Conservation (phyloP, 176 grass and related monocot genomes). For the Eremochloa ophiuroides region DNA sequence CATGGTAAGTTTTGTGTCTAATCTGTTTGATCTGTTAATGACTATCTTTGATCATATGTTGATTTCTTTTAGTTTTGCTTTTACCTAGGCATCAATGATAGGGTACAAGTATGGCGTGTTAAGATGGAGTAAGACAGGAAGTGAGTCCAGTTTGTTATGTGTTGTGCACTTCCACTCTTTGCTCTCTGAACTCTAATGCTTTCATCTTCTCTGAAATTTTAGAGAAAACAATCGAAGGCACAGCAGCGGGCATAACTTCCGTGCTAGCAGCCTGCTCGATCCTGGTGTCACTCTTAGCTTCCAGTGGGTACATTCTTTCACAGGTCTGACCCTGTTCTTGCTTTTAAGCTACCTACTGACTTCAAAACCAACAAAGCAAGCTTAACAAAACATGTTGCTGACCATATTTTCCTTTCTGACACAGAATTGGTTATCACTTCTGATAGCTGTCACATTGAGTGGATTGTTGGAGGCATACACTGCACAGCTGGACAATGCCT, state of each 20-base stretch:
- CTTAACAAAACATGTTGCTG: constrained; percentile 16
- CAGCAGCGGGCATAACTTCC: constrained; percentile 93
- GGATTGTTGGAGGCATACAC: constrained; percentile 85
- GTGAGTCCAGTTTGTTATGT: constrained; percentile 40
- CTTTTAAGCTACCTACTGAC: not conserved
- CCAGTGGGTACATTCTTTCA: constrained; percentile 83
- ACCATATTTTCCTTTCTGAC: constrained; percentile 17
- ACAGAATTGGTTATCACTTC: constrained; percentile 89
- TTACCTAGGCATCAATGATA: constrained; percentile 86
- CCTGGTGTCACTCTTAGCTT: constrained; percentile 74
- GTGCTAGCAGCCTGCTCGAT: constrained; percentile 74
- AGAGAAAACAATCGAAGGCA: constrained; percentile 99
- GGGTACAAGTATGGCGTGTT: constrained; percentile 88
- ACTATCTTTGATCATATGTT: not conserved
- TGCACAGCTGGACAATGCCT: constrained; percentile 90
- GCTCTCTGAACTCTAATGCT: not conserved
- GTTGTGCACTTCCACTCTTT: not conserved
- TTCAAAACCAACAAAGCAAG: not conserved
- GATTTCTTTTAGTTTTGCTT: not conserved
- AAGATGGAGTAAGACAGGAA: constrained; percentile 97
- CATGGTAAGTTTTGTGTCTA: constrained; percentile 51
- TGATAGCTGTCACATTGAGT: constrained; percentile 72
- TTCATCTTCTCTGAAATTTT: not conserved
- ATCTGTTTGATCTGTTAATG: not conserved
- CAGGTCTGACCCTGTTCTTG: constrained; percentile 48